phyloP scores from a whole-genome alignment of 2,329 filamentous ascomycete species.

The Ophiobolus disseminans region DNA sequence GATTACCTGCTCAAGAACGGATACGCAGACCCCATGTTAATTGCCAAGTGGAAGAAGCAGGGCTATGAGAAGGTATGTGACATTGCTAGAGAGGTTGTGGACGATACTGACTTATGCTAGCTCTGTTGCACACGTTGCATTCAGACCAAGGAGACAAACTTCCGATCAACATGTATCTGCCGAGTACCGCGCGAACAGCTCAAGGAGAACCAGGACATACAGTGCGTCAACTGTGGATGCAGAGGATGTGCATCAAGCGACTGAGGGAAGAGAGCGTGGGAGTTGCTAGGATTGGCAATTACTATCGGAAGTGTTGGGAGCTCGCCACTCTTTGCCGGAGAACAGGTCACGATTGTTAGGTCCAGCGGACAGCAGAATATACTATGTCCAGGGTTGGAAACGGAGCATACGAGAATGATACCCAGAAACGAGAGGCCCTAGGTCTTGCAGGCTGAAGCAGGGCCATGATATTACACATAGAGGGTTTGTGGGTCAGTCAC shows the following conservation, averaged over 20 bases:
- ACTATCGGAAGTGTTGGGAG: no score
- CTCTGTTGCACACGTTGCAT: slow-evolving; percentile 95
- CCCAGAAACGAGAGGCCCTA: not conserved
- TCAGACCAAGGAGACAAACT: slow-evolving; percentile 99
- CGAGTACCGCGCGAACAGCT: slow-evolving; percentile 88
- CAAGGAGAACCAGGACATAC: slow-evolving; percentile 87
- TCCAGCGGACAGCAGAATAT: no score
- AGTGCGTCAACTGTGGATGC: slow-evolving; percentile 96
- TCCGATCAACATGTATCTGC: slow-evolving; percentile 96
- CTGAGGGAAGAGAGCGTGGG: slow-evolving; percentile 50
- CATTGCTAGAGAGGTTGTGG: not conserved
- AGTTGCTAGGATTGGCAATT: no score
- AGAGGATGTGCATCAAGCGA: slow-evolving; percentile 88
- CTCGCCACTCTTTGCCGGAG: no score
- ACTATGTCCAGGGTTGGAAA: no score
- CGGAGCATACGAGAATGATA: not conserved
- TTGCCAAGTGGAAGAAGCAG: slow-evolving; percentile 99
- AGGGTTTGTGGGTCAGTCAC: slow-evolving; percentile 26
- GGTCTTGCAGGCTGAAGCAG: not conserved
- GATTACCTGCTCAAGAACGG: slow-evolving; percentile 97
- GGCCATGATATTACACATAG: not conserved
- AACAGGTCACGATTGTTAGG: no score
- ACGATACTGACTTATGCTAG: slow-evolving; percentile 52
- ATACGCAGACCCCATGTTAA: slow-evolving; percentile 92
- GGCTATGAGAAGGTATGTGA: slow-evolving; percentile 89